Percentiles rank a stretch among this genome's conserved stretches.
These are phyloP conservation scores for Boletellus sp. DNA, from an alignment of 768 basidiomycete species.

Conservation along the genomic window DNA sequence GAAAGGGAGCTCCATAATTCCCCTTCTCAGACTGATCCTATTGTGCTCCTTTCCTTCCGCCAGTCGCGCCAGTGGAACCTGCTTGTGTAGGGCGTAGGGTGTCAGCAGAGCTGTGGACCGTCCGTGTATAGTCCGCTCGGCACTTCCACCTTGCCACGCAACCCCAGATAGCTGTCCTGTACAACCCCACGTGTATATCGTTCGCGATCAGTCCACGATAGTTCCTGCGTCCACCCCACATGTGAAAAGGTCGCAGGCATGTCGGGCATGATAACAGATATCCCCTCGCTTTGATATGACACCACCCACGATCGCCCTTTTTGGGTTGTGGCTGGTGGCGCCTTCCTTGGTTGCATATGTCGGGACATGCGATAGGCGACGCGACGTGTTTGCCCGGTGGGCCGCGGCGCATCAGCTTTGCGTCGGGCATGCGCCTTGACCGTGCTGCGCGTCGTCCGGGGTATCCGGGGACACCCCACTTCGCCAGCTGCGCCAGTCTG, in stretches of 20 bases:
- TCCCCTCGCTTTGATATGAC: constrained; percentile 13
- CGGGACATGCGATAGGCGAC: no score
- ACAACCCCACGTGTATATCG: neutral
- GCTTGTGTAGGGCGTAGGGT: constrained; percentile 19
- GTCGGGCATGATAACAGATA: neutral
- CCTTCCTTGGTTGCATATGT: neutral
- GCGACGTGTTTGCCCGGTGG: no score
- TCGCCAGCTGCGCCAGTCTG: neutral
- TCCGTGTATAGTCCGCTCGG: neutral
- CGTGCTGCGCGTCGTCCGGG: neutral
- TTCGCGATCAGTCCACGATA: constrained; percentile 16
- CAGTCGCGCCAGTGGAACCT: constrained; percentile 5
- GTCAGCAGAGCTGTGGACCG: neutral
- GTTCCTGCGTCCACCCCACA: constrained; percentile 1
- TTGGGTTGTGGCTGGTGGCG: neutral
- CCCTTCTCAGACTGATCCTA: constrained; percentile 11
- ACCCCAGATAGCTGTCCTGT: constrained; percentile 6
- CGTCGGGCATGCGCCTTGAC: no score
- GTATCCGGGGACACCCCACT: neutral
- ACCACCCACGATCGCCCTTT: neutral
- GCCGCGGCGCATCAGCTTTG: constrained; percentile 1
- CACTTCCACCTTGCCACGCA: neutral
- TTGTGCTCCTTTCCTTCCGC: neutral
- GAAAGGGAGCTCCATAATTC: constrained; percentile 9
- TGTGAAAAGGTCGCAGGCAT: neutral